Percentiles rank a stretch among this genome's conserved stretches.
These are phyloP conservation scores for Linum lewisii DNA, from an alignment of 345 rosid species.

Conservation along the genomic window DNA sequence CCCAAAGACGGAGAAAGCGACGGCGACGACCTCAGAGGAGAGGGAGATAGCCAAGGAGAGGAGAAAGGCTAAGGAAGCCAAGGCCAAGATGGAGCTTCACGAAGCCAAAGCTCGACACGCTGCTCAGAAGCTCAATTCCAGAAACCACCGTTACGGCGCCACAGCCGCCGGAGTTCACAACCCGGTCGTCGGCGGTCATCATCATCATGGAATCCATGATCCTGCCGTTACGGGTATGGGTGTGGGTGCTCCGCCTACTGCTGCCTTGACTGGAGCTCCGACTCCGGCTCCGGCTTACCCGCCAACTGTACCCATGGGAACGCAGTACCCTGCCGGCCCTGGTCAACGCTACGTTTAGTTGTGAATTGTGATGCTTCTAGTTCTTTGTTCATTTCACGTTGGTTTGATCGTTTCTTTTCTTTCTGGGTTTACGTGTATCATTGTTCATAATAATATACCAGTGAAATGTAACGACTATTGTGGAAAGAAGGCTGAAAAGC, in stretches of 20 bases:
- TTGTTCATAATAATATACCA: no score
- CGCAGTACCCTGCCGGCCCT: background rate
- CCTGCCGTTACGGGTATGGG: constrained; percentile 19
- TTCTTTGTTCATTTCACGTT: no score
- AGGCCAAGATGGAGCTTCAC: constrained; percentile 63
- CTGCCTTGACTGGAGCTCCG: constrained; percentile 13
- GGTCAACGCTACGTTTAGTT: background rate
- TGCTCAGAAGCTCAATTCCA: constrained; percentile 25
- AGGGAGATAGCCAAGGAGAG: constrained; percentile 48
- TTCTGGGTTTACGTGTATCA: no score
- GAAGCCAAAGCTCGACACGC: constrained; percentile 55
- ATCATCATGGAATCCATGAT: constrained; percentile 4
- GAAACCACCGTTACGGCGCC: constrained; percentile 19
- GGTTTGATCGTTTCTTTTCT: no score
- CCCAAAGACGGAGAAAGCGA: constrained; percentile 39
- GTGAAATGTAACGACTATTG: no score
- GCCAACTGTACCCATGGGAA: background rate
- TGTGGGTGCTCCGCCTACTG: constrained; percentile 5
- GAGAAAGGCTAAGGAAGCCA: constrained; percentile 51
- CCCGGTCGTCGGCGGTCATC: constrained; percentile 1
- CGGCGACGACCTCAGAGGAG: constrained; percentile 46
- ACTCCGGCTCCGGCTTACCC: background rate
- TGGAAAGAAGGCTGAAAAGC: no score
- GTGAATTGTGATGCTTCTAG: no score
- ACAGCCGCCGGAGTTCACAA: background rate